phyloP scores from a whole-genome alignment of 768 basidiomycete genomes.

The Naganishia friedmannii region DNA sequence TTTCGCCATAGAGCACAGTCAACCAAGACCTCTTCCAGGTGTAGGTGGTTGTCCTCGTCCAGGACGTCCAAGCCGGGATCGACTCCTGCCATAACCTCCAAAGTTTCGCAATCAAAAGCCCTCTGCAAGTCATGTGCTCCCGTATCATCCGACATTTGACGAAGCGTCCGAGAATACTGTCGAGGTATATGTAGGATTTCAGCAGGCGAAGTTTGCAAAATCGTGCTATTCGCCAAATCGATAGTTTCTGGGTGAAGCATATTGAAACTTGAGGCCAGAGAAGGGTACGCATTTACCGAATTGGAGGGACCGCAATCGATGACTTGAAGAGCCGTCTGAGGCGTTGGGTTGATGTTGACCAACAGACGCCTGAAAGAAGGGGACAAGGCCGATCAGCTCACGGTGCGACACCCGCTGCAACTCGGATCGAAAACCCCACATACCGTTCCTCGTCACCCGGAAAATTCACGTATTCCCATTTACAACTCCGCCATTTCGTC shows the following conservation, averaged over 20 bases:
- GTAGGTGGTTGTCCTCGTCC: not conserved
- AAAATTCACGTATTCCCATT: slow-evolving; percentile 6
- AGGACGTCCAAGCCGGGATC: not conserved
- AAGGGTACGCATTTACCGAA: not conserved
- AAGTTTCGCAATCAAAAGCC: not conserved
- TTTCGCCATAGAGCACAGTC: not conserved
- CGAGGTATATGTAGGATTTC: slow-evolving; percentile 15
- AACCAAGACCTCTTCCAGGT: slow-evolving; percentile 1
- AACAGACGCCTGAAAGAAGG: not conserved
- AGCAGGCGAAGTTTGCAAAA: slow-evolving; percentile 9
- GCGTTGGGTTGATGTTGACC: slow-evolving; percentile 2
- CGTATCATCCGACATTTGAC: not conserved
- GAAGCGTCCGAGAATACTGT: not conserved
- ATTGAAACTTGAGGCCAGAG: not conserved
- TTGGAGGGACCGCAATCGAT: slow-evolving; percentile 1
- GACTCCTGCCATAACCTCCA: slow-evolving; percentile 4
- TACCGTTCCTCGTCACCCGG: slow-evolving; percentile 3
- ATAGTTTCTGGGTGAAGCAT: slow-evolving; percentile 19
- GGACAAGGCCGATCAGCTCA: not conserved
- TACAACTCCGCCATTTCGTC: slow-evolving; percentile 17
- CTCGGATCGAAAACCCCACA: not conserved
- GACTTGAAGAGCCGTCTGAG: slow-evolving; percentile 16
- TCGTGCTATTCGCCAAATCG: slow-evolving; percentile 15
- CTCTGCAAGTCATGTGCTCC: no score
- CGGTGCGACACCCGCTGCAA: not conserved